A percentile compares a stretch with the other conserved stretches of the same genome.
Evolutionary conservation across 2,329 filamentous ascomycete species (phyloP).

Genomic region (Penicillium corylophilum): DNA sequence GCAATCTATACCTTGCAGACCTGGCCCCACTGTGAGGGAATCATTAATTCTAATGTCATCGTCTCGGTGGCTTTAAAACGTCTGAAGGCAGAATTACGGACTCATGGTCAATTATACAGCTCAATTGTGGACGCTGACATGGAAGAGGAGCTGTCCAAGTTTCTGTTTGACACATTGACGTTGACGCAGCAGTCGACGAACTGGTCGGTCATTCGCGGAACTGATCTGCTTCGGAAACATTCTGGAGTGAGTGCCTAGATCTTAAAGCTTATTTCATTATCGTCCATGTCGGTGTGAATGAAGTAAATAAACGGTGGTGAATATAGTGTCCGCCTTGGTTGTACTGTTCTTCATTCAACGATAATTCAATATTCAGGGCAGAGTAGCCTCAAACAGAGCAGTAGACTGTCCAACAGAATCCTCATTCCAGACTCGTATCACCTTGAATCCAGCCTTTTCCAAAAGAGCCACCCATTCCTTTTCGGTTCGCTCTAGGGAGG

Average conservation of each 20-base stretch:
- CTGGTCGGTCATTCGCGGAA: neutral
- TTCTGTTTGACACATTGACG: neutral
- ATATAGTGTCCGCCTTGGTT: too few relatives aligned
- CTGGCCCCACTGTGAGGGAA: slow-evolving; percentile 17
- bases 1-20: slow-evolving; percentile 11
- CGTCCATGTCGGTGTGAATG: too few relatives aligned
- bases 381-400: slow-evolving; percentile 5
- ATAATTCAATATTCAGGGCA: neutral
- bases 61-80: slow-evolving; percentile 5
- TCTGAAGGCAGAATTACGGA: slow-evolving; percentile 6
- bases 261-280: too few relatives aligned
- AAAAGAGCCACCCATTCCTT: slow-evolving; percentile 8
- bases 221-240: neutral
- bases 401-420: slow-evolving; percentile 1
- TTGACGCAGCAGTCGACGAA: neutral
- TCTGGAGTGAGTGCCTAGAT: too few relatives aligned
- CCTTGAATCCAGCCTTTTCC: slow-evolving; percentile 7
- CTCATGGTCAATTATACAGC: neutral
- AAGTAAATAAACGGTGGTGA: too few relatives aligned
- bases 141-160: neutral
- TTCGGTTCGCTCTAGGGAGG: slow-evolving; percentile 12
- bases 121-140: neutral
- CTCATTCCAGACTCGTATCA: slow-evolving; percentile 8
- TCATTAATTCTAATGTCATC: slow-evolving; percentile 15
- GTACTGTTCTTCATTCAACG: neutral